Base-by-base conservation (phyloP, 2,329 filamentous ascomycete genomes). In the Monosporascus sp. region DNA sequence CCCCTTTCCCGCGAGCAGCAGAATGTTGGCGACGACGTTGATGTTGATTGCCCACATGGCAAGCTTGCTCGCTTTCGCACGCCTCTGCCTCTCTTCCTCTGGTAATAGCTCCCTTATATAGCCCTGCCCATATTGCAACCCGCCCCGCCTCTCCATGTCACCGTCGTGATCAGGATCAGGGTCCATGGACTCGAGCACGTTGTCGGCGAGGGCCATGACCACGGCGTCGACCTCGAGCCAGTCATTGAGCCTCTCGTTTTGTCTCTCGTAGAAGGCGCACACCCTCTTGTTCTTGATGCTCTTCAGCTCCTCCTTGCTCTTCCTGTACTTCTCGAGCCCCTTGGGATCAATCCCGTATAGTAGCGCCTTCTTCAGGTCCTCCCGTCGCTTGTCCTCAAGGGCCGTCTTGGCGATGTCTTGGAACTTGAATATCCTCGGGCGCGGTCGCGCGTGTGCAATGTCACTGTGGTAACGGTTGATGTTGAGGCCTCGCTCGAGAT, bases 101-200 rank as follows among this genome's bases (percentile, higher is more conserved):
- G 82, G 81, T 2, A 85, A 66, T 54, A 84, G 76, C 1, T 75
- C 73, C 52, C 78, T 76, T n/a, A 84, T 73, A 48, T 75, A 73
- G 44, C 78, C 81, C 7, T 70, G 67, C 5, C 72, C 75, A 24
- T 63, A 65, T 49, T 80, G 77, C 24, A 84, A 62, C 0, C 75
- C 76, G 0, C 80, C 80, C 6, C 72, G 68, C 19, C 79, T 69
- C 59, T 84, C 82, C 7, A 71, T 70, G n/a, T 79, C 65, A 3
- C 82, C 81, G 59, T 84, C 81, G 31, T 76, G 71, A 56, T 84
- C 81, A 2, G 76, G 70, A 51, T 84, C 82, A 2, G 81, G 81
- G 55, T 81, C 74, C 74, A 84, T 82, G 43, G 75, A 79, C 54
- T 84, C 82, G n/a, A 84, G 70, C 7, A 84, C 76, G 59, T 84